Percentiles rank a stretch among this genome's conserved stretches.
These are phyloP conservation scores for Microcyclospora tardicrescens DNA, from an alignment of 2,329 filamentous ascomycete species.

Conservation along the genomic window DNA sequence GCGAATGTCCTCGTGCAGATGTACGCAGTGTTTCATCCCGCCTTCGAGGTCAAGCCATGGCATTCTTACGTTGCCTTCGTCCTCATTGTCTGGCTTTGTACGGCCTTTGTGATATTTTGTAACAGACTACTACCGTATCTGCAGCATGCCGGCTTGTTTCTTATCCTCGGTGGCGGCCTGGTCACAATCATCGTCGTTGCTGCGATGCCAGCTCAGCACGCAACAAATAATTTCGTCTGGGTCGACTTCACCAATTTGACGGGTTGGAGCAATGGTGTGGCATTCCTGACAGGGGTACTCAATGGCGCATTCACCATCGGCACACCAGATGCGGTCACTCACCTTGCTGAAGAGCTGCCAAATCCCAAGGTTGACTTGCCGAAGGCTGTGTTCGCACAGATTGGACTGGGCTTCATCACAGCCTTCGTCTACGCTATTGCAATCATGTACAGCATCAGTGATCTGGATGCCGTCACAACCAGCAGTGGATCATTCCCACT, in stretches of 20 bases:
- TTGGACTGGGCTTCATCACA: constrained; percentile 32
- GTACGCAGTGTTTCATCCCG: constrained; percentile 46
- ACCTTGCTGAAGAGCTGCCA: constrained; percentile 26
- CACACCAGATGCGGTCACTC: constrained; percentile 23
- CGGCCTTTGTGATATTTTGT: constrained; percentile 41
- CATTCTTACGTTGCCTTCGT: constrained; percentile 48
- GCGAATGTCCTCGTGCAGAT: constrained; percentile 48
- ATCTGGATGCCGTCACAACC: constrained; percentile 29
- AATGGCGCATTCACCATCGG: constrained; percentile 28
- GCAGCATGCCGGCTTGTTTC: constrained; percentile 43
- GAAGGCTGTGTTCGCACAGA: constrained; percentile 38
- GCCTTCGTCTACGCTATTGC: constrained; percentile 38
- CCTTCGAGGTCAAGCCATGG: constrained; percentile 41
- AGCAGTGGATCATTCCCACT: constrained; percentile 33
- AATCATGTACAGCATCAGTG: constrained; percentile 38
- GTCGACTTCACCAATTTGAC: constrained; percentile 34
- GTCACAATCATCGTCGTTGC: constrained; percentile 27
- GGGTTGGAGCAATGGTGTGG: constrained; percentile 34
- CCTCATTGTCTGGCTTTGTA: constrained; percentile 41
- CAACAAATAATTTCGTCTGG: constrained; percentile 43
- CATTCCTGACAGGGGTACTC: constrained; percentile 25
- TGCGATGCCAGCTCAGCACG: constrained; percentile 42
- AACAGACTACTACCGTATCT: constrained; percentile 41
- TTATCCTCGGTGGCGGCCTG: constrained; percentile 28
- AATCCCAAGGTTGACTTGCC: constrained; percentile 32